Conservation (phyloP, 75 land plant species). For the Cupressus sempervirens region DNA sequence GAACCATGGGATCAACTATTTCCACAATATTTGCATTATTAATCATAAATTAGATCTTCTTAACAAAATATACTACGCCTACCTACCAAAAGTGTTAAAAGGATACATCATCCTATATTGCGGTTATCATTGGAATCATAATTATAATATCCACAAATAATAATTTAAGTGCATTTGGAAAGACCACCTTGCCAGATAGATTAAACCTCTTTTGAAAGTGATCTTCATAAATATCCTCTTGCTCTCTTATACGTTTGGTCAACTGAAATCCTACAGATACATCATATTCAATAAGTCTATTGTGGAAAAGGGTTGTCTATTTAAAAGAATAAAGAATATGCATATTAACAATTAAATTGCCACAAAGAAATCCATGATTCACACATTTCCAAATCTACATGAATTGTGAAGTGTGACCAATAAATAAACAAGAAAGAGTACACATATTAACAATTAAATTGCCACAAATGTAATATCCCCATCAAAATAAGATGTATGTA, state of each 20-base stretch:
- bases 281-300: not conserved
- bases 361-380: not conserved
- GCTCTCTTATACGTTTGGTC: conserved; percentile 36
- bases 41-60: not conserved
- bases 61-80: not conserved
- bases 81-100: not conserved
- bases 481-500: no score
- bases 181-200: conserved; percentile 55
- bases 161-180: not conserved
- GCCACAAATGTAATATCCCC: no score
- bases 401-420: not conserved
- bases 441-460: not conserved
- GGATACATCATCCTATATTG: not conserved
- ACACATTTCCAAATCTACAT: not conserved
- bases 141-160: not conserved
- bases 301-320: not conserved
- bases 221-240: conserved; percentile 65
- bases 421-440: not conserved
- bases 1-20: not conserved
- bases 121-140: not conserved
- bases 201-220: conserved; percentile 55
- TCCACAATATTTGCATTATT: not conserved
- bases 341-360: not conserved
- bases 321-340: not conserved
- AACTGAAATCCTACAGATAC: conserved; percentile 48